Base-by-base conservation (phyloP, 2,329 filamentous ascomycete species). In the Whalleya microplaca region DNA sequence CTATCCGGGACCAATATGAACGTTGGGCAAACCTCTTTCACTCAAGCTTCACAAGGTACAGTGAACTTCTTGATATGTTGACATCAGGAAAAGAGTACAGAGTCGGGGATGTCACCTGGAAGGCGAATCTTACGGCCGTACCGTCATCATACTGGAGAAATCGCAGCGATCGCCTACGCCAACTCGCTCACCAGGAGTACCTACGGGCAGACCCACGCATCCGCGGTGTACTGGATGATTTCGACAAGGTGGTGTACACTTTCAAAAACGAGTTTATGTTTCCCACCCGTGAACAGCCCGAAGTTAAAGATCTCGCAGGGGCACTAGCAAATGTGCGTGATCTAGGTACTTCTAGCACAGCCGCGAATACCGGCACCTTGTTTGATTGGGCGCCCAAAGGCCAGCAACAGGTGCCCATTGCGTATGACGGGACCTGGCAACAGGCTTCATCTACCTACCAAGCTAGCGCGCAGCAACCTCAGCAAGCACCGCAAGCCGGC, bases 121-220 rank as follows among this genome's bases (percentile, higher is more conserved):
- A 63, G 46, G 51, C 27, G 2, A 43, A 27, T 0, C 57, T 69
- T 45, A 3, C 48, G 12, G 43, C 53, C 16, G 29, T 71, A 10
- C 64, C 66, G 14, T 61, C 67, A 1, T 58, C 58, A 2, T 45
- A 48, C 19, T 67, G 58, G 63, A 64, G 59, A 56, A 48, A 12
- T n/a, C 27, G 40, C 1, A 18, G 48, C 1, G 57, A 64, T 9
- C 55, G 63, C 12, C 42, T 64, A 2, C 42, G 52, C 12, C 48
- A 55, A 16, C 46, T 68, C 14, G 68, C 64, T 1, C 9, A 53
- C 0, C 56, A 45, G 9, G 64, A 69, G 42, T 71, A 67, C 27
- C n/a, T 21, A 2, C 45, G 45, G n/a, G 23, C 56, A 2, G 57
- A 64, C 37, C 51, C 51, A 3, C 60, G 56, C 10, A 59, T 71